Evolutionary conservation across 305 asterid genomes (phyloP).

Genomic region (Solanum hybrid): DNA sequence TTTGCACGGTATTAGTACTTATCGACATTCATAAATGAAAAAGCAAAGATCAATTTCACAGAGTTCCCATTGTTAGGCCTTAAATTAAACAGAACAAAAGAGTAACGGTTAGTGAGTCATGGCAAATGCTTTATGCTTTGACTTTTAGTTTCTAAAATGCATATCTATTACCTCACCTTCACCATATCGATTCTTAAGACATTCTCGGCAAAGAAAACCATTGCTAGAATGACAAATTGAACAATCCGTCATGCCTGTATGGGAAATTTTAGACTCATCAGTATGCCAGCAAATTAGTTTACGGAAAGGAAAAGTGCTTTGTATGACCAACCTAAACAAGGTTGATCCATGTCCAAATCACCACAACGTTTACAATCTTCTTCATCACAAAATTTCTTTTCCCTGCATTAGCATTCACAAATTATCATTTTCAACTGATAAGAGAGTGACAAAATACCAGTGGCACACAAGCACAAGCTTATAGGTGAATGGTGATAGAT

Average conservation of each 20-base stretch:
- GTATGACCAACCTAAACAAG: conserved; percentile 49
- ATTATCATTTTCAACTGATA: neutral
- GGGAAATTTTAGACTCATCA: neutral
- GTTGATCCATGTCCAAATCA: conserved; percentile 46
- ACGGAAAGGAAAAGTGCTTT: neutral
- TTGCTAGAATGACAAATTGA: conserved; percentile 61
- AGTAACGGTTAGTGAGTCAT: neutral
- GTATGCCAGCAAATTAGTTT: neutral
- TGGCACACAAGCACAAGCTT: neutral
- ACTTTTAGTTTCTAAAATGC: neutral
- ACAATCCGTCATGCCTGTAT: conserved; percentile 78
- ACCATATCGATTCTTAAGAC: conserved; percentile 69
- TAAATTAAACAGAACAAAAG: neutral
- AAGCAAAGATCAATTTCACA: neutral
- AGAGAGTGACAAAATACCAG: neutral
- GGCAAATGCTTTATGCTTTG: neutral
- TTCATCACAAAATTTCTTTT: conserved; percentile 78
- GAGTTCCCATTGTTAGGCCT: neutral
- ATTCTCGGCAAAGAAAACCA: conserved; percentile 75
- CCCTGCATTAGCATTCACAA: conserved; percentile 28
- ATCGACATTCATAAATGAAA: neutral
- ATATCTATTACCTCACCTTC: conserved; percentile 47
- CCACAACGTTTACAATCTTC: conserved; percentile 76
- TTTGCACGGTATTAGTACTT: neutral
- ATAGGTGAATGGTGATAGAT: neutral